phyloP scores from a whole-genome alignment of 768 basidiomycete species.

The Xerocomus brunneocitrinus region DNA sequence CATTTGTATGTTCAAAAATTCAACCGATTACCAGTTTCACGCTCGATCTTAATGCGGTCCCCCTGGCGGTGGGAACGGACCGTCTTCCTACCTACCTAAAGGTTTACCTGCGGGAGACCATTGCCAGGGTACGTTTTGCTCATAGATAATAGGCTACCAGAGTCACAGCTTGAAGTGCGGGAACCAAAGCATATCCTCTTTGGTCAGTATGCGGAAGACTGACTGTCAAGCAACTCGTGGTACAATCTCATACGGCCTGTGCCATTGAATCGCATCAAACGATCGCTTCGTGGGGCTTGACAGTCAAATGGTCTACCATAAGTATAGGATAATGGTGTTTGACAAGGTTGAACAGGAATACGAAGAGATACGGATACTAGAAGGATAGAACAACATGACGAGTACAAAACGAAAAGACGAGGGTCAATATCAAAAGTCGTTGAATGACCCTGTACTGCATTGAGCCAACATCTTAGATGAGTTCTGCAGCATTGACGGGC shows the following conservation, averaged over 20 bases:
- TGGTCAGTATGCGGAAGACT: not conserved
- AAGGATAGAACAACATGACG: constrained; percentile 10
- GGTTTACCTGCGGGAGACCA: not conserved
- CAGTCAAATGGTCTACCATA: not conserved
- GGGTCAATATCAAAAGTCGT: constrained; percentile 2
- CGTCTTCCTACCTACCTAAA: not conserved
- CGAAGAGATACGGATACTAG: constrained; percentile 6
- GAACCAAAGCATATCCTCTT: too few relatives aligned
- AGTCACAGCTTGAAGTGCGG: not conserved
- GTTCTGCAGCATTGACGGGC: constrained; percentile 97
- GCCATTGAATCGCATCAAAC: not conserved
- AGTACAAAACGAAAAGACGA: constrained; percentile 16
- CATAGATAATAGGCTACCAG: not conserved
- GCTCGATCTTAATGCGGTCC: not conserved
- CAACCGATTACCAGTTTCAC: constrained; percentile 7
- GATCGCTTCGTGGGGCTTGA: not conserved
- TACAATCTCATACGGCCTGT: not conserved
- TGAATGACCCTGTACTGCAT: constrained; percentile 1
- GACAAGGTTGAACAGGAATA: constrained; percentile 6
- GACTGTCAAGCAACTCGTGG: not conserved
- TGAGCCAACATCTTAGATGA: constrained; percentile 55
- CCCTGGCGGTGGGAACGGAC: not conserved
- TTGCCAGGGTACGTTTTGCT: not conserved
- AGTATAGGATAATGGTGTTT: not conserved
- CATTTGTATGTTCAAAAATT: constrained; percentile 1